phyloP scores from a whole-genome alignment of 129 eudicot species.

The Artemisia annua region DNA sequence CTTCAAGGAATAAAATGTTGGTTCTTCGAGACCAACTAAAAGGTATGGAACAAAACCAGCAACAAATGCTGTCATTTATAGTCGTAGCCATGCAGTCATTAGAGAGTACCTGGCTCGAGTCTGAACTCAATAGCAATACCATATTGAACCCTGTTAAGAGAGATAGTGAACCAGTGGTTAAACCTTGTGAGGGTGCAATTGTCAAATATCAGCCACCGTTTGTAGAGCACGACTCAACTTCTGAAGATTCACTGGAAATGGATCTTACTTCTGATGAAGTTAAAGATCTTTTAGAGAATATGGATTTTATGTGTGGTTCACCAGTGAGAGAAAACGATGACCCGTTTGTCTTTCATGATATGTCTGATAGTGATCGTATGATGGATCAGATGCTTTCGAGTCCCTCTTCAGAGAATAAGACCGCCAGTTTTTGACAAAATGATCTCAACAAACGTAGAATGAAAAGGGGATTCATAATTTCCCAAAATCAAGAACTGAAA shows the following conservation, averaged over 20 bases:
- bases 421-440: too few relatives aligned
- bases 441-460: too few relatives aligned
- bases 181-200: constrained; percentile 39
- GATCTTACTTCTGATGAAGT: constrained; percentile 55
- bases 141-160: constrained; percentile 47
- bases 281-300: constrained; percentile 49
- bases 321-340: constrained; percentile 30
- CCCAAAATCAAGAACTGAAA: too few relatives aligned
- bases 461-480: too few relatives aligned
- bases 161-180: constrained; percentile 12
- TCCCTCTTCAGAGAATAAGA: constrained; percentile 23
- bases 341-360: constrained; percentile 43
- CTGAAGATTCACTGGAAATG: constrained; percentile 40
- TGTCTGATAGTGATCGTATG: constrained; percentile 46
- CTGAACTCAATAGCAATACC: constrained; percentile 45
- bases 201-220: constrained; percentile 64
- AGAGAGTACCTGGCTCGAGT: constrained; percentile 70
- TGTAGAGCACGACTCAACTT: constrained; percentile 26
- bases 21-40: constrained; percentile 63
- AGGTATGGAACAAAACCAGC: constrained; percentile 94
- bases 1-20: constrained; percentile 61
- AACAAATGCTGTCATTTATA: constrained; percentile 87
- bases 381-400: constrained; percentile 66
- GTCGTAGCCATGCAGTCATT: constrained; percentile 84
- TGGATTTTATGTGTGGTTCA: neutral